Base-by-base conservation (phyloP, 495 filamentous ascomycete species). In the Tuber indicum region DNA sequence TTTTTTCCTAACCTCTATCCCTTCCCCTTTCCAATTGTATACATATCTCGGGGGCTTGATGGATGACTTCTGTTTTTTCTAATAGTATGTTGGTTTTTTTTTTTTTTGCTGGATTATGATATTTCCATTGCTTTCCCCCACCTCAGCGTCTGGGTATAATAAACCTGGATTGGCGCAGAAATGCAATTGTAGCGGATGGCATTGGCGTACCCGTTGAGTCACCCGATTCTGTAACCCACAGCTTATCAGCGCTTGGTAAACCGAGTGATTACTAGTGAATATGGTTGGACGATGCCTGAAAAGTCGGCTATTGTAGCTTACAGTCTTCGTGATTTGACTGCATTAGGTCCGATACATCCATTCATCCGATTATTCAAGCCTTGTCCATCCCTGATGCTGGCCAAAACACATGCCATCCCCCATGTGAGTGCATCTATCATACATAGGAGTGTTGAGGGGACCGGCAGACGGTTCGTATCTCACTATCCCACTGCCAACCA, bases 211-310 rank as follows among this genome's bases (percentile, higher is more conserved):
- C 26, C 26, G 58, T 3, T 62, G 52, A 62, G 52, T 62, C n/a
- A 62, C 26, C 58, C 36, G 58, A 66, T 66, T 66, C 26, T 36
- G 58, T 66, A 36, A 66, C 26, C 17, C 58, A 36, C 17, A 10
- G 58, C 3, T 26, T 16, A 17, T 66, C 26, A 66, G 58, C 12
- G 3, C 58, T 72, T 26, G 39, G 46, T 70, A 26, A 36, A 21
- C 14, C 72, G 75, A 76, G 75, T 76, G 75, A 76, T 41, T 41
- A 46, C 32, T 41, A 39, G 46, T 74, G 72, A 52, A 32, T 26
- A 46, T n/a, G 41, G 14, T 36, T 3, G 17, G 26, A 36, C 26
- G 14, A 66, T 14, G 26, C 58, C 26, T 66, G 26, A 36, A 17
- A 49, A 36, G 58, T 26, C n/a, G 26, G 49, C 17, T 36, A 66